Evolutionary conservation across 1,284 basidiomycete genomes (phyloP).

Genomic region (Ustilago lituana): DNA sequence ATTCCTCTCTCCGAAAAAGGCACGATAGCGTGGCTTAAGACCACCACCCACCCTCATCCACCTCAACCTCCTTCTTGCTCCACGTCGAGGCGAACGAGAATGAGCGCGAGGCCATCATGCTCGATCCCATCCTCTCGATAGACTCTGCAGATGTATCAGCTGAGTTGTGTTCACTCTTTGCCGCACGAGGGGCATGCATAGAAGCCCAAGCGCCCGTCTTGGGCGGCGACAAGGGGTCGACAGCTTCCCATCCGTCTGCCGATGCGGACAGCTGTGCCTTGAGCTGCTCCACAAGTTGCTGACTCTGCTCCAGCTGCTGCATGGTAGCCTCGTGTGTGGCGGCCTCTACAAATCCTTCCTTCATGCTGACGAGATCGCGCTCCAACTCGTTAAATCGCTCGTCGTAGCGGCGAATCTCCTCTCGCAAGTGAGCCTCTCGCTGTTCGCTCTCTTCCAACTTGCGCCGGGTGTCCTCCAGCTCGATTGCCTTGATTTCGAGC

Average conservation of each 20-base stretch:
- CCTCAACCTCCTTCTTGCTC: conserved; percentile 27
- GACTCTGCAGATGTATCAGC: not conserved
- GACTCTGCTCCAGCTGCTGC: conserved; percentile 22
- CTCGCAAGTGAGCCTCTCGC: conserved; percentile 17
- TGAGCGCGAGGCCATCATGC: not conserved
- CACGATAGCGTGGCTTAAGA: conserved; percentile 8
- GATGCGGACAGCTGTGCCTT: conserved; percentile 15
- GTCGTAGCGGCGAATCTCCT: conserved; percentile 37
- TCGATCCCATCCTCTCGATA: too few species aligned
- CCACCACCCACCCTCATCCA: conserved; percentile 51
- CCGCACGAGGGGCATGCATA: conserved; percentile 44
- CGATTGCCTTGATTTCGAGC: conserved; percentile 31
- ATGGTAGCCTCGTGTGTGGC: conserved; percentile 20
- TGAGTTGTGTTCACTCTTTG: not conserved
- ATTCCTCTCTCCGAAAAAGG: too few species aligned
- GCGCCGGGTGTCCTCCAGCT: conserved; percentile 27
- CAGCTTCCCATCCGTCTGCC: conserved; percentile 22
- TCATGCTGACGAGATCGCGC: conserved; percentile 47
- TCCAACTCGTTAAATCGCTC: conserved; percentile 48
- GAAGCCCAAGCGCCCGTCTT: conserved; percentile 30
- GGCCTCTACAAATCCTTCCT: conserved; percentile 44
- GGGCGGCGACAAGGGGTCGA: conserved; percentile 4
- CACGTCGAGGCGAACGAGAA: conserved; percentile 24
- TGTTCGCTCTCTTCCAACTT: conserved; percentile 32
- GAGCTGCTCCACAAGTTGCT: conserved; percentile 40